Conservation (phyloP, 805 yeast species). For the Barnettozyma pratensis region DNA sequence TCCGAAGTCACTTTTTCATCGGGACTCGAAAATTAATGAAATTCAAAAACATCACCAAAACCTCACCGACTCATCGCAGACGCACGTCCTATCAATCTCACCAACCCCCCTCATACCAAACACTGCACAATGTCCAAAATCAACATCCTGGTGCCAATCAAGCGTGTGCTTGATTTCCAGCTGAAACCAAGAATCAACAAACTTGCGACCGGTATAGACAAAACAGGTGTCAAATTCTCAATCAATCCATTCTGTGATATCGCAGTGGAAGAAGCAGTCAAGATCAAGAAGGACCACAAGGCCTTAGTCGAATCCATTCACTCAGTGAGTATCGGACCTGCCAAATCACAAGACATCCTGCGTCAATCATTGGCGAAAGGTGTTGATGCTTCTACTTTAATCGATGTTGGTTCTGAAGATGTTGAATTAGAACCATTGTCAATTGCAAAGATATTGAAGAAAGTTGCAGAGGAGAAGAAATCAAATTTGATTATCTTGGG, state of each 20-base stretch:
- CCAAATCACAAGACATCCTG: conserved; percentile 81
- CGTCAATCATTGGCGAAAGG: conserved; percentile 94
- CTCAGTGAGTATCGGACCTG: conserved; percentile 87
- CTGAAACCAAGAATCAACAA: conserved; percentile 89
- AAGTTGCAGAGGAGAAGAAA: conserved; percentile 62
- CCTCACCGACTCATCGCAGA: not conserved
- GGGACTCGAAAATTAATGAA: not conserved
- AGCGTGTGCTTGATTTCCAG: conserved; percentile 91
- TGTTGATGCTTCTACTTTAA: conserved; percentile 76
- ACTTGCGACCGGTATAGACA: conserved; percentile 71
- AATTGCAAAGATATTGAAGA: conserved; percentile 79
- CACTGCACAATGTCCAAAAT: conserved; percentile 40
- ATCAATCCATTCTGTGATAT: conserved; percentile 98
- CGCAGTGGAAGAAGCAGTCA: conserved; percentile 92
- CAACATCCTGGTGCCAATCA: conserved; percentile 86
- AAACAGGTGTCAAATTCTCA: conserved; percentile 85
- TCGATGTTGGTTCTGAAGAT: conserved; percentile 62
- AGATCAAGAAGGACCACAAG: conserved; percentile 63
- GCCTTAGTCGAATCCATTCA: conserved; percentile 73
- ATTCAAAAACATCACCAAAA: not conserved
- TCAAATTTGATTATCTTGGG: conserved; percentile 86
- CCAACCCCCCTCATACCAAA: not conserved
- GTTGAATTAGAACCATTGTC: conserved; percentile 70
- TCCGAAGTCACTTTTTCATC: not conserved
- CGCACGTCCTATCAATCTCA: not conserved